Base-by-base conservation (phyloP, 352 stramenopile species). In the Phytophthora nicotianae region DNA sequence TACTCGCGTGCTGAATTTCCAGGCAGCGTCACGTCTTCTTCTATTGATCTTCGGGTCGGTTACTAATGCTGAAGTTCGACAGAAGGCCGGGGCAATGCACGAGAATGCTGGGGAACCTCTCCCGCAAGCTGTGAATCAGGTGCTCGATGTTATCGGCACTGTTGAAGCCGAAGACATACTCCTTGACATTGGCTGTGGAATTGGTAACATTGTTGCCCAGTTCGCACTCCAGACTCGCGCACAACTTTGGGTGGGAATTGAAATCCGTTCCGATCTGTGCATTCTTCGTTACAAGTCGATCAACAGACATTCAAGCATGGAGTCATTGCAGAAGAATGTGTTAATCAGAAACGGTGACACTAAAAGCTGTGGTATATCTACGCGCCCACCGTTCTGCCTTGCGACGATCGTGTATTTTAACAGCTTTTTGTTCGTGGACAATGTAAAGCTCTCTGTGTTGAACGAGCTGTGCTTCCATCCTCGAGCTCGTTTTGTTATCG, bases 341-440 rank as follows among this genome's bases (percentile, higher is more conserved):
- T 29, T 50, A 7, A 14, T 58, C n/a, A 41, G 3, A n/a, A 41
- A 40, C 4, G 26, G 16, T 20, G 50, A 50, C 17, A 38, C n/a
- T 10, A 35, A 20, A 33, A 16, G 32, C 2, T 42, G 24, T 23
- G n/a, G 17, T 21, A 14, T 58, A 27, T 58, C 51, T 16, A n/a
- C 11, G 19, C 38, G 32, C 24, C 37, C 38, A 45, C 26, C 38
- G 10, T 50, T 50, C n/a, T 58, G 51, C 14, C 19, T 43, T 42
- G 38, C 38, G 17, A 43, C 40, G 16, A 58, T 58, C 40, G 23
- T 50, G 4, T 50, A 50, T n/a, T n/a, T n/a, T n/a, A n/a, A n/a
- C n/a, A n/a, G 50, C 17, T 60, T 60, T 46, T 14, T 60, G 2
- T 60, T 51, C 27, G 32, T 51, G 5, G 27, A 60, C 27, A 27